Evolutionary conservation across 2,329 filamentous ascomycete genomes (phyloP), one percentile per base, ranked within the genome.

Genomic region (Microdochium nivale): DNA sequence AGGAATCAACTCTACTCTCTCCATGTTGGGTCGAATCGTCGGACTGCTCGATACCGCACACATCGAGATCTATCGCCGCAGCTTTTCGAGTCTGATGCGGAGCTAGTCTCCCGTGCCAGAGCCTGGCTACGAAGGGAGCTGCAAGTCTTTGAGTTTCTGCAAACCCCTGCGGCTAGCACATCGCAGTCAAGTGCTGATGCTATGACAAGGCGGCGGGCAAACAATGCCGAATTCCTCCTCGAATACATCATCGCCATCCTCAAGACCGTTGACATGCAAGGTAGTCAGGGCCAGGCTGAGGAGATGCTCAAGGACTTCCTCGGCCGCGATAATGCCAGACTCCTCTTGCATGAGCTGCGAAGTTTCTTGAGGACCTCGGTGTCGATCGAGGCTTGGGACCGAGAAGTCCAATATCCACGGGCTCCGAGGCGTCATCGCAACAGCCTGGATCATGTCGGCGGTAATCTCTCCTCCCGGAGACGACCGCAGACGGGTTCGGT

Each of bases 221-320:
- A 80, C 57, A 92, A 91, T 60, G 81, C 86, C 8, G 90, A 95
- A 62, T 95, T 91, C 55, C 67, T 96, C 11, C 77, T 96, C 10
- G 88, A 95, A 61, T 96, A 95, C 65, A 81, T 95, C 50, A 70
- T 96, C 40, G 86, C 87, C 10, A 87, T 96, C 23, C 70, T 96
- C 53, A 91, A 88, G 65, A 88, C 83, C 0, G 81, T 94, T 16
- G 90, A 96, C 61, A 76, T 91, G 3, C 90, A 90, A 67, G 87
- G 83, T 3, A 88, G 86, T 55, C 78, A 79, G 37, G 90, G 90
- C 0, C 82, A 88, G 59, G 89, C 90, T 0, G 88, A 94, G 64
- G 83, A 88, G 43, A 78, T 96, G 68, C 66, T 96, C 35, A 73
- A 80, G 23, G 88, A 94, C 48, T 94, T 90, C 57, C 62, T 96